Evolutionary conservation across 345 rosid genomes (phyloP), one percentile per base, ranked within the genome.

Genomic region (Camelina neglecta): DNA sequence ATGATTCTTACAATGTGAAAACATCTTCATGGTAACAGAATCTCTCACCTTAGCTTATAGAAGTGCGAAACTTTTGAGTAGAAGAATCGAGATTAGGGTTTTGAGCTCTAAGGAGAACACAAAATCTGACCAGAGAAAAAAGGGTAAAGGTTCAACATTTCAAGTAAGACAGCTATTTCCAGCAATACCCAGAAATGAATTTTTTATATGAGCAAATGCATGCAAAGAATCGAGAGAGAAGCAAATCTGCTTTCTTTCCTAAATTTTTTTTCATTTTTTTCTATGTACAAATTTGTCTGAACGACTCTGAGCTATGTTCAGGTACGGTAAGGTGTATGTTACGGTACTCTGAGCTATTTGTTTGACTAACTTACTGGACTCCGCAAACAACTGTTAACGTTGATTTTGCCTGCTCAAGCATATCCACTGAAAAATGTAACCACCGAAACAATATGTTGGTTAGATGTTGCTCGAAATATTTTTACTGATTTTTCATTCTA

Each of bases 271-370:
- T 24, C 23, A 56, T 59, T 38, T 33, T 39, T 67, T 67, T 59
- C 18, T 67, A 58, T 59, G 42, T 38, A 38, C 9, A 67, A 38
- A 67, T 49, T 67, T 67, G 73, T 48, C 61, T 75, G 73, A 67
- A 67, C 67, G 92, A 60, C 24, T 90, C 48, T 57, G 79, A 82
- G 88, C 51, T 12, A 68, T 74, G 55, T 77, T 92, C 12, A 85
- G 85, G 21, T 82, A 42, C 66, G 85, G 83, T 39, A 84, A 85
- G 85, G 51, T 84, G 50, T 88, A 35, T 35, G 38, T 6, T 26
- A 87, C 67, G 39, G 66, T 24, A 21, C 23, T 21, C 23, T 21
- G 23, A 21, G 23, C 23, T 21, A 21, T 21, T 21, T 21, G 23
- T 21, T 21, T 21, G 23, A 21, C 23, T 21, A 21, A 21, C 23